Evolutionary conservation across 768 basidiomycete species (phyloP).

Genomic region (Leccinum broughii): DNA sequence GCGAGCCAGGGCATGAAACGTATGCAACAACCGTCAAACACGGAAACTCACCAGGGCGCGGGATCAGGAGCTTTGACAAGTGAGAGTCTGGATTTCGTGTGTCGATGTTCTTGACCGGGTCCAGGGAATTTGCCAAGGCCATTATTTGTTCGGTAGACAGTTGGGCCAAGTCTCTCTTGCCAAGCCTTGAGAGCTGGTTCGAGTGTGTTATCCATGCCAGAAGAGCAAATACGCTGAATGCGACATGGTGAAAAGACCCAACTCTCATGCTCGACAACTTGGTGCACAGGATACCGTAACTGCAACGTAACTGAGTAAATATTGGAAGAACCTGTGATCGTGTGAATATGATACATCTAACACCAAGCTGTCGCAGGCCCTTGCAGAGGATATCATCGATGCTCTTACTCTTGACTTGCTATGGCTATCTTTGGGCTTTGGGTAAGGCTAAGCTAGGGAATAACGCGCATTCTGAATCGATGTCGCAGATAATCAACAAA

Average conservation of each 20-base stretch:
- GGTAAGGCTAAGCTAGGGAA: constrained; percentile 46
- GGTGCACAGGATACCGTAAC: too few relatives aligned
- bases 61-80: constrained; percentile 83
- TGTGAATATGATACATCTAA: constrained; percentile 8
- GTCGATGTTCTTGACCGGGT: constrained; percentile 71
- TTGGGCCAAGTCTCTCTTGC: constrained; percentile 37
- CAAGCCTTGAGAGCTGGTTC: constrained; percentile 34
- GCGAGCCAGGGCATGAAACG: constrained; percentile 1
- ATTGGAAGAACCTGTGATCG: constrained; percentile 2
- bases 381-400: not conserved
- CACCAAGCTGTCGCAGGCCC: not conserved
- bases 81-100: constrained; percentile 65
- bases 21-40: constrained; percentile 14
- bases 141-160: constrained; percentile 54
- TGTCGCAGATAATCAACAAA: constrained; percentile 87
- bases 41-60: constrained; percentile 63
- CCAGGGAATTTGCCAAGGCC: constrained; percentile 51
- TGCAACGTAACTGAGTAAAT: too few relatives aligned
- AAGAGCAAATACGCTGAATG: constrained; percentile 15
- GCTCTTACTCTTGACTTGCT: constrained; percentile 1
- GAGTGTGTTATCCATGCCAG: constrained; percentile 27
- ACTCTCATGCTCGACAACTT: constrained; percentile 18
- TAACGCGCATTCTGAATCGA: constrained; percentile 2
- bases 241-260: constrained; percentile 5
- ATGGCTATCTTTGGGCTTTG: constrained; percentile 85